Evolutionary conservation across 768 basidiomycete species (phyloP), one percentile per base, ranked within the genome.

Genomic region (Boletales sp.): DNA sequence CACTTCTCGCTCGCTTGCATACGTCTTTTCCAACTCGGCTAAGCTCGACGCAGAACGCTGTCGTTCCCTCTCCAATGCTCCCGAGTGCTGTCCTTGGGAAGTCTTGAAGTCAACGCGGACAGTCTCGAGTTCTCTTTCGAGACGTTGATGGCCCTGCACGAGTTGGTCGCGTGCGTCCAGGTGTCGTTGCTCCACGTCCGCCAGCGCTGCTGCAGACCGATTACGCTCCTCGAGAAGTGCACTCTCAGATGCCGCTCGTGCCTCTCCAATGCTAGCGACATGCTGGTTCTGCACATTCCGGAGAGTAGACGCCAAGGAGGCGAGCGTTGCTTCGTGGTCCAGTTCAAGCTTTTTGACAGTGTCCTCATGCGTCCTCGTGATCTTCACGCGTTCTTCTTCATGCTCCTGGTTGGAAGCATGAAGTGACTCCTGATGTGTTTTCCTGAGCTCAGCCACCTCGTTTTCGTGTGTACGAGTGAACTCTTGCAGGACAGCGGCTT

Each of bases 381-480:
- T 56, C 4, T 65, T 58, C 2, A 57, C 39, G 30, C 69, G 67
- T 42, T 74, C 71, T 39, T 71, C 65, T 51, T 77, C 70, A 32
- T 68, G 64, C 29, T 68, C 58, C 12, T 60, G 39, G 30, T 56
- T 32, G 9, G 67, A 58, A 19, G 57, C 59, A 29, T 60, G 57
- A 27, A 85, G 56, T 3, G 67, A 69, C 8, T 64, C 56, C 15
- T 74, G 66, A 58, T 89, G 84, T 5, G 71, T 64, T 8, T 65
- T 65, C 61, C 77, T 75, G 51, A 87, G 62, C 29, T 72, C 64
- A 8, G 71, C 63, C n/a, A 80, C 52, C 40, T 85, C 82, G 50
- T 75, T 76, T 41, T 79, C 73, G 55, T 90, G 84, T 9, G 73
- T 72, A 32, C 67, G 74, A 55, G 81, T 77, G 31, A 85, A 57